Conservation (phyloP, 495 filamentous ascomycete genomes). For the Tirmania nivea region DNA sequence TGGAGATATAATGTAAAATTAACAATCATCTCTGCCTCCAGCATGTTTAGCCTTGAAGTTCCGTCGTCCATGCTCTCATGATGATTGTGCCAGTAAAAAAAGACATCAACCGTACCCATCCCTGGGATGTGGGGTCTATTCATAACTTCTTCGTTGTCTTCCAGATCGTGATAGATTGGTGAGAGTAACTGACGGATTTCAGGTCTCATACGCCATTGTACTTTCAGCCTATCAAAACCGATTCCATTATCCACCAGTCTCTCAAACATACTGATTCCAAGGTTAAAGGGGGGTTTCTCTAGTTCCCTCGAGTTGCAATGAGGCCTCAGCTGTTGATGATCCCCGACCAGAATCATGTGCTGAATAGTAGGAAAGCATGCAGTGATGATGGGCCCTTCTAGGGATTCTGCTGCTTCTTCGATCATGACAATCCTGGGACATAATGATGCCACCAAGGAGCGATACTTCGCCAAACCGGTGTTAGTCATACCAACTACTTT, state of each 20-base stretch:
- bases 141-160: constrained; percentile 48
- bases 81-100: constrained; percentile 33
- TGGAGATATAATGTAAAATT: constrained; percentile 51
- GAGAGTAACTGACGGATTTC: constrained; percentile 41
- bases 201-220: constrained; percentile 52
- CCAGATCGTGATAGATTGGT: constrained; percentile 41
- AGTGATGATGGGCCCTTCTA: constrained; percentile 42
- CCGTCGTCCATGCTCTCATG: constrained; percentile 42
- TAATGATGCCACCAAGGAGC: constrained; percentile 46
- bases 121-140: constrained; percentile 43
- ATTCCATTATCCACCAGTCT: constrained; percentile 50
- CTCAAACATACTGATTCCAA: constrained; percentile 55
- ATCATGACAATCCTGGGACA: constrained; percentile 45
- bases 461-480: constrained; percentile 76
- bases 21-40: constrained; percentile 60
- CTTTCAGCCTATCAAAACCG: constrained; percentile 34
- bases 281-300: constrained; percentile 33
- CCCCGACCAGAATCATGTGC: constrained; percentile 55
- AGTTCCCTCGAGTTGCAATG: constrained; percentile 34
- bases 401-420: constrained; percentile 55
- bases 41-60: constrained; percentile 46
- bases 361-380: constrained; percentile 46
- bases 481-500: constrained; percentile 55
- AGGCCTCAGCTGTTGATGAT: constrained; percentile 52
- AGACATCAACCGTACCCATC: constrained; percentile 45